These are phyloP conservation scores for Peterozyma xylosa DNA, from an alignment of 805 yeast genomes.

Conservation along the genomic window DNA sequence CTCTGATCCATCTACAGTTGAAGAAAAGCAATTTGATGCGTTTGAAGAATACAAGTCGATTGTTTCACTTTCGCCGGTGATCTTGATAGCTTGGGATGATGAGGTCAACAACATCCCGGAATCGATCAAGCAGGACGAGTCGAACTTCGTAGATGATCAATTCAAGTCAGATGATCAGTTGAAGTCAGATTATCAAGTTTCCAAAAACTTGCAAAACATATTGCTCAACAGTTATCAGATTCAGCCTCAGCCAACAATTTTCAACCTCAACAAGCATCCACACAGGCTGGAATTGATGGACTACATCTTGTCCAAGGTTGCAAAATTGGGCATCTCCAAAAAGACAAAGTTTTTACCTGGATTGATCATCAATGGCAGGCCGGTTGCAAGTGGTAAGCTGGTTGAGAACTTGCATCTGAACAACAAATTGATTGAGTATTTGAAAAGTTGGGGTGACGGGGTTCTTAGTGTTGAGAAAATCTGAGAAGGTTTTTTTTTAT, in stretches of 20 bases:
- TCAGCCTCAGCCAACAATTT: slow-evolving; percentile 25
- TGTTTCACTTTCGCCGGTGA: slow-evolving; percentile 23
- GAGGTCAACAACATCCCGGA: slow-evolving; percentile 5
- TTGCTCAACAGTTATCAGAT: slow-evolving; percentile 19
- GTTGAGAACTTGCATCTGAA: slow-evolving; percentile 16
- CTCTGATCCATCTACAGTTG: slow-evolving; percentile 3
- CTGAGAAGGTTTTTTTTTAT: slow-evolving; percentile 1
- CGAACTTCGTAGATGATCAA: not conserved
- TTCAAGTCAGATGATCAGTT: not conserved
- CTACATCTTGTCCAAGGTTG: slow-evolving; percentile 17
- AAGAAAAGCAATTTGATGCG: slow-evolving; percentile 10
- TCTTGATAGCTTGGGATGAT: slow-evolving; percentile 19
- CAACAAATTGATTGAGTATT: slow-evolving; percentile 17
- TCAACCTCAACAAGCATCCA: slow-evolving; percentile 26
- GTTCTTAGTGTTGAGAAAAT: slow-evolving; percentile 17
- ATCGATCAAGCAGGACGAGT: not conserved
- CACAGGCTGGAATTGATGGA: slow-evolving; percentile 17
- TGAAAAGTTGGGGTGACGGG: slow-evolving; percentile 22
- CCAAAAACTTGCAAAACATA: slow-evolving; percentile 12
- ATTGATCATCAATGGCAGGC: slow-evolving; percentile 26
- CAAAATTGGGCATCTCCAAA: slow-evolving; percentile 11
- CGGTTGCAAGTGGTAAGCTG: slow-evolving; percentile 22
- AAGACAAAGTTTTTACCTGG: slow-evolving; percentile 19
- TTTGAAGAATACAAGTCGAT: slow-evolving; percentile 24
- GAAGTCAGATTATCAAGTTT: slow-evolving; percentile 7